Conservation (phyloP, 2,329 filamentous ascomycete species). For the Phyllosticta capitalensis region DNA sequence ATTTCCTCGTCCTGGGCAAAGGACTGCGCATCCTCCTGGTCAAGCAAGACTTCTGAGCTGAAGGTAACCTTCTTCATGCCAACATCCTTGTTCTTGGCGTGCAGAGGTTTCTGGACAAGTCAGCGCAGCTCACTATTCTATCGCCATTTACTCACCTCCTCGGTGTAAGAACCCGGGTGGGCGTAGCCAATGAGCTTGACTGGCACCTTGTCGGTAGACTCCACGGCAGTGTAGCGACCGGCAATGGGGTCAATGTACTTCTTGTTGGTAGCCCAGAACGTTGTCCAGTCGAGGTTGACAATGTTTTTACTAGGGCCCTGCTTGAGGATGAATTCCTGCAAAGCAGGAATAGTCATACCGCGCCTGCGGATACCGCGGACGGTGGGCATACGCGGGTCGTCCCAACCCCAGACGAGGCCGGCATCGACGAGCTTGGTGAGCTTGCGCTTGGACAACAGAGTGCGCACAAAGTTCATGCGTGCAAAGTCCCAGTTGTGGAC, state of each 20-base stretch:
- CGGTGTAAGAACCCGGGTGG: slow-evolving; percentile 41
- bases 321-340: slow-evolving; percentile 75
- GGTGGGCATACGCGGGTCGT: slow-evolving; percentile 79
- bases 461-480: slow-evolving; percentile 74
- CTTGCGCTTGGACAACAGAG: slow-evolving; percentile 78
- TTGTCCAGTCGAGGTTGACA: slow-evolving; percentile 74
- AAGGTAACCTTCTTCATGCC: slow-evolving; percentile 80
- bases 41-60: slow-evolving; percentile 65
- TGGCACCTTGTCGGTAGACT: slow-evolving; percentile 58
- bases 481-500: slow-evolving; percentile 83
- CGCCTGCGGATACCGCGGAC: slow-evolving; percentile 69
- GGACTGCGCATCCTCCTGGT: slow-evolving; percentile 74
- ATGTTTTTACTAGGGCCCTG: slow-evolving; percentile 79
- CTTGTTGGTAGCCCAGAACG: slow-evolving; percentile 46
- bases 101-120: slow-evolving; percentile 69
- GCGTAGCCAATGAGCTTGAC: slow-evolving; percentile 56
- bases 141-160: slow-evolving; percentile 17
- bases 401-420: slow-evolving; percentile 72
- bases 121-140: slow-evolving; percentile 27
- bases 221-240: slow-evolving; percentile 46
- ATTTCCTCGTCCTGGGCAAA: slow-evolving; percentile 85
- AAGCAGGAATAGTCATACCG: slow-evolving; percentile 68
- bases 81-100: slow-evolving; percentile 78
- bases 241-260: slow-evolving; percentile 43
- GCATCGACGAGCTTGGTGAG: slow-evolving; percentile 72